A percentile compares a stretch with the other conserved stretches of the same genome.
phyloP scores from a whole-genome alignment of 306 rosid species.

The Acacia crassicarpa region DNA sequence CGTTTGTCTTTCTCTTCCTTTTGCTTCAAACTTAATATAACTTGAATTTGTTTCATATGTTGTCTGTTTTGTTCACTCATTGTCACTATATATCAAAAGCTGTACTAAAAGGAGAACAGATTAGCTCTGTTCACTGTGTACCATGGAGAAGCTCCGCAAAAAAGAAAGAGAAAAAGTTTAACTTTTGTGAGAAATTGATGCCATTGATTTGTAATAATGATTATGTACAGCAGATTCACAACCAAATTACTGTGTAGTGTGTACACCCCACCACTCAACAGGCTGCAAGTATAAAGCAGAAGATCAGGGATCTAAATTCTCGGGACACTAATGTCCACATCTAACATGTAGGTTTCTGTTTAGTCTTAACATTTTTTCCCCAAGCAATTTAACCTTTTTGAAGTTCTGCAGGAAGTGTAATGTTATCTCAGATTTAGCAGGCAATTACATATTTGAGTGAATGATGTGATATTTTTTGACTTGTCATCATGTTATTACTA shows the following conservation, averaged over 20 bases:
- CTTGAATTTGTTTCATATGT: not conserved
- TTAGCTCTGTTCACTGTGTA: not conserved
- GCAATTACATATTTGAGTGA: not conserved
- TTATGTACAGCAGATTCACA: not conserved
- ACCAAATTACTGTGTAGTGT: not conserved
- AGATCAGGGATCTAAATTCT: not conserved
- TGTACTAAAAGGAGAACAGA: constrained; percentile 2
- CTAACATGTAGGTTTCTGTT: not conserved
- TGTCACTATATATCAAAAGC: not conserved
- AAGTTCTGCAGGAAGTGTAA: not conserved
- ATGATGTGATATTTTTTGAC: not conserved
- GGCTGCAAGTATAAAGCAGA: not conserved
- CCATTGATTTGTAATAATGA: not conserved
- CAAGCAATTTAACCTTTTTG: not conserved
- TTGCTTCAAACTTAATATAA: not conserved
- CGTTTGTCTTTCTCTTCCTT: constrained; percentile 26
- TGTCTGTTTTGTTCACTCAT: not conserved
- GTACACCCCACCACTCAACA: constrained; percentile 2
- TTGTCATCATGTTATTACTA: not conserved
- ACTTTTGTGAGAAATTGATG: constrained; percentile 13
- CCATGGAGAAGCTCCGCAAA: not conserved
- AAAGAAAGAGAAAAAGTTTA: not conserved
- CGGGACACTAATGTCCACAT: not conserved
- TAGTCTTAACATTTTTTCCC: not conserved
- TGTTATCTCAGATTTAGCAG: not conserved